Conservation (phyloP, 2,329 filamentous ascomycete species). For the Lizonia empirigonia region DNA sequence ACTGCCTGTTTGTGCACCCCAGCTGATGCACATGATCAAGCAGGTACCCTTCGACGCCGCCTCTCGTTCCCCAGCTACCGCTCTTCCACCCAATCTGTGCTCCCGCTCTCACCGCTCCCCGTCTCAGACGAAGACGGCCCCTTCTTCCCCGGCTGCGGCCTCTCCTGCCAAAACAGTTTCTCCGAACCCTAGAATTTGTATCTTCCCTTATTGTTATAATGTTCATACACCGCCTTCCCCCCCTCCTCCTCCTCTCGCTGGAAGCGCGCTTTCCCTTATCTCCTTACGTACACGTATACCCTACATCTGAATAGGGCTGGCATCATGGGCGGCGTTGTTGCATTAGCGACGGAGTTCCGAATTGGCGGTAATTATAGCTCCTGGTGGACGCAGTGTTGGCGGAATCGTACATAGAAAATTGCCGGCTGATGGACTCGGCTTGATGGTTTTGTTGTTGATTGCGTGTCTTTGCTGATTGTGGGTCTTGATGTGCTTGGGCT, state of each 20-base stretch:
- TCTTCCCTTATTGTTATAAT: constrained; percentile 13
- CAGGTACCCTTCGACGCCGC: background rate
- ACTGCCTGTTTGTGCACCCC: background rate
- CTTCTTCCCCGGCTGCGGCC: background rate
- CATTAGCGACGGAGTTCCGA: constrained; percentile 41
- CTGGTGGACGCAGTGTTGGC: too few relatives aligned
- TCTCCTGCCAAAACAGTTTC: constrained; percentile 6
- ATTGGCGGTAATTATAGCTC: background rate
- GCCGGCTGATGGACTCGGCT: background rate
- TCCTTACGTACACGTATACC: constrained; percentile 16
- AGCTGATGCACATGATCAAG: background rate
- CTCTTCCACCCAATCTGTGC: background rate
- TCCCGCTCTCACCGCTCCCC: background rate
- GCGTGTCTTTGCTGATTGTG: too few relatives aligned
- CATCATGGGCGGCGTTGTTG: constrained; percentile 28
- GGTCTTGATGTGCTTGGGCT: background rate
- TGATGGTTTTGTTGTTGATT: background rate
- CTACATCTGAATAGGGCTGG: constrained; percentile 7
- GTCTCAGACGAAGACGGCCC: background rate
- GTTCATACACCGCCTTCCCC: background rate
- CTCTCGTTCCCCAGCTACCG: background rate
- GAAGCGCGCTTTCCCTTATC: background rate
- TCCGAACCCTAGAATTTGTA: constrained; percentile 25
- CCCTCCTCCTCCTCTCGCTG: background rate
- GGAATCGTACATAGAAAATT: background rate